phyloP scores from a whole-genome alignment of 2,329 filamentous ascomycete species.

The Penicillium sp. region DNA sequence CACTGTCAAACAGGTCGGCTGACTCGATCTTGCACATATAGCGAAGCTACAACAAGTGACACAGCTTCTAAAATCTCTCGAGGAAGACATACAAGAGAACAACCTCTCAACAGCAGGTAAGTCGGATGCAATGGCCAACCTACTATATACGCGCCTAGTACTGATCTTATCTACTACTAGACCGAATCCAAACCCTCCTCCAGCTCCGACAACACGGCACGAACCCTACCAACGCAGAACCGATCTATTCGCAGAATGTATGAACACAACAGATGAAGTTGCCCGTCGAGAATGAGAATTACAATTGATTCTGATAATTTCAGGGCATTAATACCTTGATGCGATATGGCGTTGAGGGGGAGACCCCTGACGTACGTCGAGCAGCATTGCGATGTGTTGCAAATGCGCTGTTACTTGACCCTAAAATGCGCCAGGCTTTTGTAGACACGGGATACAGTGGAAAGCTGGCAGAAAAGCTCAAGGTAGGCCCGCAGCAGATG shows the following conservation, averaged over 20 bases:
- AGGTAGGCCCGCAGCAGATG: slow-evolving; percentile 31
- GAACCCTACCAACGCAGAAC: slow-evolving; percentile 61
- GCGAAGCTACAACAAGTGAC: slow-evolving; percentile 62
- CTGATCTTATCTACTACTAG: slow-evolving; percentile 15
- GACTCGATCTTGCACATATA: slow-evolving; percentile 28
- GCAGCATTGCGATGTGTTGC: slow-evolving; percentile 75
- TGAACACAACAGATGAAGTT: slow-evolving; percentile 14
- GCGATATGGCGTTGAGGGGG: slow-evolving; percentile 62
- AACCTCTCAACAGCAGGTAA: slow-evolving; percentile 54
- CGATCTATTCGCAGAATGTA: slow-evolving; percentile 75
- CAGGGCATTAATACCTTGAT: slow-evolving; percentile 68
- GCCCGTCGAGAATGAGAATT: not conserved
- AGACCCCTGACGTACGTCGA: slow-evolving; percentile 55
- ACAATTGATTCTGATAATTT: slow-evolving; percentile 7
- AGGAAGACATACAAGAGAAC: slow-evolving; percentile 53
- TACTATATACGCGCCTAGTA: not conserved
- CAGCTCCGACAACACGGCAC: slow-evolving; percentile 72
- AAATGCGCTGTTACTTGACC: slow-evolving; percentile 67
- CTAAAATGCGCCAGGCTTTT: slow-evolving; percentile 61
- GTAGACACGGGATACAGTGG: slow-evolving; percentile 60
- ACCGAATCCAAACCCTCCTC: slow-evolving; percentile 39
- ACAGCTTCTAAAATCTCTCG: slow-evolving; percentile 54
- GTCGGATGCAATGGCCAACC: slow-evolving; percentile 18
- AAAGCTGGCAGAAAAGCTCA: slow-evolving; percentile 62
- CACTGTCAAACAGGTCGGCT: not conserved